Evolutionary conservation across 768 basidiomycete species (phyloP).

Genomic region (Mycena vitilis): DNA sequence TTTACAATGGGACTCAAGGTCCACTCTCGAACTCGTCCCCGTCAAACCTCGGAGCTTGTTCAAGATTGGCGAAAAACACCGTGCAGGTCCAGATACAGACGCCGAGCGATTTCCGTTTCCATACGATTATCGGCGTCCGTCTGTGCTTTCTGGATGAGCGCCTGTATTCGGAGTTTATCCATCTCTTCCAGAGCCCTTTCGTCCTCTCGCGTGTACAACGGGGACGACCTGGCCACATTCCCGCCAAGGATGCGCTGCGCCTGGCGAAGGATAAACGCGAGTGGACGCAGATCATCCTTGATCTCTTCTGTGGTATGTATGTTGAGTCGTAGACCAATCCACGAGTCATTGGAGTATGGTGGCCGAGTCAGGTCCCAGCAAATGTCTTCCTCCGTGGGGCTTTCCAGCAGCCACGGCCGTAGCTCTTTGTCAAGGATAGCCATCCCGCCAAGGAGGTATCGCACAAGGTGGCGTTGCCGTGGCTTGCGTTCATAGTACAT

Average conservation of each 20-base stretch:
- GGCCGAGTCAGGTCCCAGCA: no score
- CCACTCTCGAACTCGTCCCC: no score
- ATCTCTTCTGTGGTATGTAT: not conserved
- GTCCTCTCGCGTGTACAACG: not conserved
- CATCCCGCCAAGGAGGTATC: not conserved
- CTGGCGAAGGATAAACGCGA: not conserved
- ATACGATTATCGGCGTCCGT: no score
- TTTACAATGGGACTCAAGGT: no score
- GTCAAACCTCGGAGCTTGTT: no score
- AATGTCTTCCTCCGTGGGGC: no score
- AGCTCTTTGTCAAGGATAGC: not conserved
- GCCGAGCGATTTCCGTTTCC: no score
- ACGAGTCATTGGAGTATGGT: no score
- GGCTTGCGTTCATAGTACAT: not conserved
- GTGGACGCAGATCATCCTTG: not conserved
- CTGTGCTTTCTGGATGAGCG: no score
- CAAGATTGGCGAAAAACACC: no score
- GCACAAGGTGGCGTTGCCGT: not conserved
- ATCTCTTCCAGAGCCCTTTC: not conserved
- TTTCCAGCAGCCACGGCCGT: not conserved
- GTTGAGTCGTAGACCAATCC: no score
- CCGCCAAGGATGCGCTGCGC: constrained; percentile 1
- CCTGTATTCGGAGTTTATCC: not conserved
- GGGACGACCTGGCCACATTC: not conserved
- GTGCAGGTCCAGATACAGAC: no score